Evolutionary conservation across 352 stramenopile species (phyloP), one percentile per base, ranked within the genome.

Genomic region (Phytophthora fragariaefolia): DNA sequence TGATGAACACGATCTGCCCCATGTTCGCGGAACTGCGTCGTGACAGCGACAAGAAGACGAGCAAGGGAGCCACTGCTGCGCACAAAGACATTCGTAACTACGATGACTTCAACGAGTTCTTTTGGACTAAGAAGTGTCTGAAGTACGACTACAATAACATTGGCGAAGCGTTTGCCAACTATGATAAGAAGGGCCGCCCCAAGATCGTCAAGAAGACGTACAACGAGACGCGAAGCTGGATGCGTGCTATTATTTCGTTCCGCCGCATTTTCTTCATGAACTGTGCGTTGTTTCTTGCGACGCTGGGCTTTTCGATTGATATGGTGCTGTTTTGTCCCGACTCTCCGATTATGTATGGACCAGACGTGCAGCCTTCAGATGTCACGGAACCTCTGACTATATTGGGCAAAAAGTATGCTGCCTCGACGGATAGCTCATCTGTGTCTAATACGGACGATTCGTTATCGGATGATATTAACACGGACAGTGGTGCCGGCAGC

Each of bases 31-130:
- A 95, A 63, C n/a, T 78, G n/a, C 71, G 71, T 57, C 71, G 71
- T 22, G 87, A 93, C 57, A 93, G 85, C 23, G 84, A 93, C 76
- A 95, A 93, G 74, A 95, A 93, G 76, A 93, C 85, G 6, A 79
- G 82, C 38, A 91, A 93, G 36, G 87, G 87, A 3, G 81, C 80
- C 4, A 84, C 81, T 9, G 83, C 83, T 3, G 46, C 82, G 8
- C 87, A 95, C 63, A 66, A 67, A 8, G 77, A 95, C 55, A 93
- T 95, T 52, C 83, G 87, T 7, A 93, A 93, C 73, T 95, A 95
- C 66, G 87, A 95, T 36, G 87, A 95, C 65, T 93, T 95, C 28
- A 95, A 95, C 55, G 87, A 95, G 71, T 95, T 93, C 48, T 95
- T 95, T 57, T 95, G 87, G 87, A 90, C 66, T 13, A 93, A 93